Evolutionary conservation across 208 protist species (phyloP).

Genomic region (Naegleria gruberi): DNA sequence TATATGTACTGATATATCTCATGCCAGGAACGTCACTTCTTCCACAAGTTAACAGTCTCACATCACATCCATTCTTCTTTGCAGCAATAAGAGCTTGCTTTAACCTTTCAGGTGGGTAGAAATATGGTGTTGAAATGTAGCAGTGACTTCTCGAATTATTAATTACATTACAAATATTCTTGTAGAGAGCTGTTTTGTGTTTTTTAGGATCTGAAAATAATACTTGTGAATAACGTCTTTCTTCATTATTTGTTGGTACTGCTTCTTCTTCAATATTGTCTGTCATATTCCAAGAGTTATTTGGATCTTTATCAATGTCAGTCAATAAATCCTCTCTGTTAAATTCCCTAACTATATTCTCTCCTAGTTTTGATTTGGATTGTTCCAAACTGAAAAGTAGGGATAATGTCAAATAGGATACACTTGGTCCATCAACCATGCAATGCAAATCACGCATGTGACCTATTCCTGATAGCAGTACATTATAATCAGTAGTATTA

Average conservation of each 20-base stretch:
- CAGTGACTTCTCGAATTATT: slow-evolving; percentile 60
- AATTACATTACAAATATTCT: slow-evolving; percentile 70
- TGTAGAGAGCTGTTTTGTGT: slow-evolving; percentile 70
- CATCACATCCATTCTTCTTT: slow-evolving; percentile 67
- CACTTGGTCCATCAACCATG: slow-evolving; percentile 56
- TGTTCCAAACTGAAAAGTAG: slow-evolving; percentile 64
- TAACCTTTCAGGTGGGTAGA: slow-evolving; percentile 66
- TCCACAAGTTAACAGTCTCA: slow-evolving; percentile 70
- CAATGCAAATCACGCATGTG: slow-evolving; percentile 74
- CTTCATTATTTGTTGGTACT: neutral
- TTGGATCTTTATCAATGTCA: neutral
- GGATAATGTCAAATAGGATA: slow-evolving; percentile 61
- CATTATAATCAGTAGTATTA: neutral
- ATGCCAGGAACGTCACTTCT: slow-evolving; percentile 80
- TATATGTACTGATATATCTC: slow-evolving; percentile 73
- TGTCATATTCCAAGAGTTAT: too few relatives aligned
- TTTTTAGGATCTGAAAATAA: slow-evolving; percentile 68
- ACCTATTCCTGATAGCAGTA: slow-evolving; percentile 21
- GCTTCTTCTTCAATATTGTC: neutral
- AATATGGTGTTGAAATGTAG: slow-evolving; percentile 82
- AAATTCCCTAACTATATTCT: neutral
- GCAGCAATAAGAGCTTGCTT: slow-evolving; percentile 61
- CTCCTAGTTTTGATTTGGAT: neutral
- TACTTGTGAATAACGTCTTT: slow-evolving; percentile 49
- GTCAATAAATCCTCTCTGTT: neutral